Conservation (phyloP, 345 rosid genomes). For the Aurinia saxatilis region DNA sequence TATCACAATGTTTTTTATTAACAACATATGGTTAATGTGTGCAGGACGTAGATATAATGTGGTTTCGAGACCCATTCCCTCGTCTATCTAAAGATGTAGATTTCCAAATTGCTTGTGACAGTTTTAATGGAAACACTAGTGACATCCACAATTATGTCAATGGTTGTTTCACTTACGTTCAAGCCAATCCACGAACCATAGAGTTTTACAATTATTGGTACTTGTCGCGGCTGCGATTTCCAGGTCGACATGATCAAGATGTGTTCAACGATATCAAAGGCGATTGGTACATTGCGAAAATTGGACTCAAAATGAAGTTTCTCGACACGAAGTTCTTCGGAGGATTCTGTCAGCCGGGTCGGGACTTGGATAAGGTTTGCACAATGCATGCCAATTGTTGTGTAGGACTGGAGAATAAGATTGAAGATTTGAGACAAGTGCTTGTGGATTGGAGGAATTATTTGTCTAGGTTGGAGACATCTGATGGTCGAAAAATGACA, state of each 20-base stretch:
- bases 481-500: neutral
- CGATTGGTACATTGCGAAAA: neutral
- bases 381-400: constrained; percentile 93
- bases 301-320: constrained; percentile 44
- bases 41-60: constrained; percentile 74
- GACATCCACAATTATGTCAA: constrained; percentile 38
- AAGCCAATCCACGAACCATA: constrained; percentile 44
- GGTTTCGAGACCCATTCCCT: constrained; percentile 67
- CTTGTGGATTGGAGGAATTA: constrained; percentile 54
- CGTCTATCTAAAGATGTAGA: constrained; percentile 43
- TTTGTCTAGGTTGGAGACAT: neutral
- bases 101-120: constrained; percentile 74
- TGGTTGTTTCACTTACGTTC: constrained; percentile 62
- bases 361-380: constrained; percentile 43
- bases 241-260: constrained; percentile 29
- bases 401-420: constrained; percentile 41
- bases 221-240: constrained; percentile 34
- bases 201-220: constrained; percentile 65
- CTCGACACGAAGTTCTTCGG: constrained; percentile 55
- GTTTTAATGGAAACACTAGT: constrained; percentile 29
- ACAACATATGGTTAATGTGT: neutral
- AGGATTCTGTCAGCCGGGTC: constrained; percentile 55
- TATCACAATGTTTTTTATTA: neutral
- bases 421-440: constrained; percentile 43
- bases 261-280: constrained; percentile 18